Percentiles rank a stretch among this genome's conserved stretches.
These are phyloP conservation scores for Litsea cubeba DNA, from an alignment of 164 flowering plant genomes.

Conservation along the genomic window DNA sequence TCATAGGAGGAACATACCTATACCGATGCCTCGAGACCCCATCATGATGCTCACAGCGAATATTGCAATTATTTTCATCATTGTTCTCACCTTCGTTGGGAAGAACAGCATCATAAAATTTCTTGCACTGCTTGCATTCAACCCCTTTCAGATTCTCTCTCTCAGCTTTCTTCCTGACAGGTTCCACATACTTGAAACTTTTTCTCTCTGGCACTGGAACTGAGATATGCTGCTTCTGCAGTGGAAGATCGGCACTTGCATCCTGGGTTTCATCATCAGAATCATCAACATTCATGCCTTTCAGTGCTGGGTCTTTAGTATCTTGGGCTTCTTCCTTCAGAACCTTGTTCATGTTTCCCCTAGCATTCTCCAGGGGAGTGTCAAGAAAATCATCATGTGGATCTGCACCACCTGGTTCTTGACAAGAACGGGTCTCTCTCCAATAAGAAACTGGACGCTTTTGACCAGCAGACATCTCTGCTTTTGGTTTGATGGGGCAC, in stretches of 20 bases:
- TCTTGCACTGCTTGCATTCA: conserved; percentile 94
- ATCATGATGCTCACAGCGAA: conserved; percentile 89
- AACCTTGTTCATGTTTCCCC: conserved; percentile 41
- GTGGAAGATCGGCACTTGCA: conserved; percentile 24
- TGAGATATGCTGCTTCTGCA: conserved; percentile 29
- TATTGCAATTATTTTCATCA: conserved; percentile 18
- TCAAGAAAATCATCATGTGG: conserved; percentile 94
- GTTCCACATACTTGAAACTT: conserved; percentile 67
- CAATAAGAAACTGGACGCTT: conserved; percentile 60
- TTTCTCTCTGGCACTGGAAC: conserved; percentile 26
- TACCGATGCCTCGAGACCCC: conserved; percentile 95
- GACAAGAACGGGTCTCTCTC: conserved; percentile 74
- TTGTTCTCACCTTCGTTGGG: conserved; percentile 17
- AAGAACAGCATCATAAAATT: conserved; percentile 93
- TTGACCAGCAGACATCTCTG: conserved; percentile 34
- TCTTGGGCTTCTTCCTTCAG: conserved; percentile 31
- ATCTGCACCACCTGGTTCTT: conserved; percentile 54
- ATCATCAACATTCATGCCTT: conserved; percentile 29
- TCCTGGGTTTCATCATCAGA: conserved; percentile 86
- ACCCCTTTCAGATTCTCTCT: conserved; percentile 77
- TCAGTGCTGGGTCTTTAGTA: conserved; percentile 23
- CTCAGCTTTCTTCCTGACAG: conserved; percentile 82
- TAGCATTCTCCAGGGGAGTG: conserved; percentile 75
- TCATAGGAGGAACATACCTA: conserved; percentile 75
- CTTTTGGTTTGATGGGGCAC: conserved; percentile 18